phyloP scores from a whole-genome alignment of 177 flowering plant species.

The Vitis hybrid region DNA sequence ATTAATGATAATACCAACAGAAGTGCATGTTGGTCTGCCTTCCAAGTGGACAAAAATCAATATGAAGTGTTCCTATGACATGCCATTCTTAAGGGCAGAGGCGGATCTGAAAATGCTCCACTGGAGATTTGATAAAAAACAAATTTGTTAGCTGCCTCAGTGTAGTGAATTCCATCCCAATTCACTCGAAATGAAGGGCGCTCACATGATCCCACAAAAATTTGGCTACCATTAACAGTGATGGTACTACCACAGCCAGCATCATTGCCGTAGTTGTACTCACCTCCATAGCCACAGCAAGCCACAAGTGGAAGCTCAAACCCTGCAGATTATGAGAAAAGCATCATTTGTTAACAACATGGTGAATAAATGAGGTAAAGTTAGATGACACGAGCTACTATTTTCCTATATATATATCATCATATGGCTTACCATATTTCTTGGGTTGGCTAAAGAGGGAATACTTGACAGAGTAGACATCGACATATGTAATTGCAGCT shows the following conservation, averaged over 20 bases:
- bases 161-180: conserved; percentile 35
- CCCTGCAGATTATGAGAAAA: conserved; percentile 6
- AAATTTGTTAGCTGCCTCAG: conserved; percentile 35
- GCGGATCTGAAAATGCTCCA: conserved; percentile 19
- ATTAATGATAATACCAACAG: no score
- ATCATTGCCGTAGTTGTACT: conserved; percentile 20
- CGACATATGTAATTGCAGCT: conserved; percentile 43
- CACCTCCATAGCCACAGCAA: conserved; percentile 37
- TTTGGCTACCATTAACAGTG: conserved; percentile 8
- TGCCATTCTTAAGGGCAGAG: conserved; percentile 9
- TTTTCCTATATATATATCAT: no score
- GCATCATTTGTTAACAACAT: not conserved
- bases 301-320: conserved; percentile 17
- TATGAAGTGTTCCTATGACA: not conserved
- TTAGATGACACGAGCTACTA: no score
- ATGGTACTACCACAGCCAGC: conserved; percentile 14
- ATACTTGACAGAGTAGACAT: conserved; percentile 42
- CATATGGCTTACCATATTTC: conserved; percentile 27
- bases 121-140: conserved; percentile 20
- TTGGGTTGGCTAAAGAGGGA: conserved; percentile 32
- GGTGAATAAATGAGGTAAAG: not conserved
- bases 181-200: conserved; percentile 11
- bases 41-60: no score
- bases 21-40: no score
- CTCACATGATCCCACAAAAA: conserved; percentile 20